Base-by-base conservation (phyloP, 2,329 filamentous ascomycete genomes). In the Calonectria pseudoturangicola region DNA sequence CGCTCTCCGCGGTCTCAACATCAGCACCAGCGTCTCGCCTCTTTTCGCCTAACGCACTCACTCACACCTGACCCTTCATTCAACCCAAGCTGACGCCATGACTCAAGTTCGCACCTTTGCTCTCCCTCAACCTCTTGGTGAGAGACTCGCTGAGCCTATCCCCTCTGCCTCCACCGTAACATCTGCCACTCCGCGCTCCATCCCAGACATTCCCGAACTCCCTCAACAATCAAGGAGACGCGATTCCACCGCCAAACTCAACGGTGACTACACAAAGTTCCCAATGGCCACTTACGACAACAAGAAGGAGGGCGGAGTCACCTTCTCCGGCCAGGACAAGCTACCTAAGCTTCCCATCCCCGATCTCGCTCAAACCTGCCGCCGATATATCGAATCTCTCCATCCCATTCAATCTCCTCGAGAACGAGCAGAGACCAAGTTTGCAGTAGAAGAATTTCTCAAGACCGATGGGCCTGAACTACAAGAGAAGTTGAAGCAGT, bases 271-370 rank as follows among this genome's bases (percentile, higher is more conserved):
- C 54, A 87, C 76, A 16, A 82, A 83, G 82, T 82, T 85, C 27
- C 89, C 89, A 51, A 92, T 91, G 85, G 87, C 90, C 58, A 84
- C 86, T 10, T 87, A 86, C 69, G 81, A 87, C 66, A 88, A 91
- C 80, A 84, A 87, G 70, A 89, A 88, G 70, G 89, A 90, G 77
- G 93, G 91, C 16, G 93, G 95, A 66, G 92, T 98, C 82, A 98
- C 97, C 0, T 99, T 97, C 85, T 93, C 95, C 39, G 89, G 92
- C 71, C 96, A 99, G 83, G 95, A 98, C 76, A 93, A 92, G 77
- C 89, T 99, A 9, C 95, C 96, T 1, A 98, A 97, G 83, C 88
- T 99, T 47, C 97, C 97, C 9, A 98, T 99, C 66, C 97, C 96
- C 0, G 95, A 98, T 15, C 89, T 99, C 4, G 93, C 96, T 62